A percentile compares a stretch with the other conserved stretches of the same genome.
These are phyloP conservation scores for Withania somnifera DNA, from an alignment of 305 asterid genomes.

Conservation along the genomic window DNA sequence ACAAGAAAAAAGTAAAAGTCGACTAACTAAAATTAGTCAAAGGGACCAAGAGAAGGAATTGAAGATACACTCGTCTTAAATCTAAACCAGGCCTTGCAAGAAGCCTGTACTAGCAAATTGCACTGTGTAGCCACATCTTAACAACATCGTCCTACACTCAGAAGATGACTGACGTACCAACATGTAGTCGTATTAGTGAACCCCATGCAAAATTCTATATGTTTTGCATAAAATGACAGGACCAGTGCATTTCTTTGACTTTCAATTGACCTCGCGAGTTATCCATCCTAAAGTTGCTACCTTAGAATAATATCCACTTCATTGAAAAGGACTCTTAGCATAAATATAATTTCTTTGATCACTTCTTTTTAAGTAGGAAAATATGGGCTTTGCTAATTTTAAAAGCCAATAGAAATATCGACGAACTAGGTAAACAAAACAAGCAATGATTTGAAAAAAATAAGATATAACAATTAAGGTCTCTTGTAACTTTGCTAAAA, in stretches of 20 bases:
- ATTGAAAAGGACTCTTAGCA: not conserved
- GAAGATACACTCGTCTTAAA: not conserved
- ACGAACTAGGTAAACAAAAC: too few relatives aligned
- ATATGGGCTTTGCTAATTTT: not conserved
- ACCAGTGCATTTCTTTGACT: not conserved
- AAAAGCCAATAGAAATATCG: too few relatives aligned
- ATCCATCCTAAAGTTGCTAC: not conserved
- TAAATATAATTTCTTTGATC: too few relatives aligned
- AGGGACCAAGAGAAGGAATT: not conserved
- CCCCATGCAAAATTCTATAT: not conserved
- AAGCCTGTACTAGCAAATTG: not conserved
- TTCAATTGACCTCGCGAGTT: not conserved
- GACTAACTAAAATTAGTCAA: not conserved
- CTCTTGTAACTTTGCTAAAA: too few relatives aligned
- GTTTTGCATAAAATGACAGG: not conserved
- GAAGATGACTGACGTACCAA: not conserved
- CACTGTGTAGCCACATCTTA: not conserved
- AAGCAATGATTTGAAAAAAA: too few relatives aligned
- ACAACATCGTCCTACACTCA: not conserved
- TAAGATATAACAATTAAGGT: too few relatives aligned
- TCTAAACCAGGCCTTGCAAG: not conserved
- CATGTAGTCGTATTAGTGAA: not conserved
- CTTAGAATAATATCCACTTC: not conserved
- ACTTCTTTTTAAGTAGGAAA: too few relatives aligned
- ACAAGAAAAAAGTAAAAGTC: not conserved